phyloP scores from a whole-genome alignment of 1,284 basidiomycete species.

The Fomitopsis pinicola region DNA sequence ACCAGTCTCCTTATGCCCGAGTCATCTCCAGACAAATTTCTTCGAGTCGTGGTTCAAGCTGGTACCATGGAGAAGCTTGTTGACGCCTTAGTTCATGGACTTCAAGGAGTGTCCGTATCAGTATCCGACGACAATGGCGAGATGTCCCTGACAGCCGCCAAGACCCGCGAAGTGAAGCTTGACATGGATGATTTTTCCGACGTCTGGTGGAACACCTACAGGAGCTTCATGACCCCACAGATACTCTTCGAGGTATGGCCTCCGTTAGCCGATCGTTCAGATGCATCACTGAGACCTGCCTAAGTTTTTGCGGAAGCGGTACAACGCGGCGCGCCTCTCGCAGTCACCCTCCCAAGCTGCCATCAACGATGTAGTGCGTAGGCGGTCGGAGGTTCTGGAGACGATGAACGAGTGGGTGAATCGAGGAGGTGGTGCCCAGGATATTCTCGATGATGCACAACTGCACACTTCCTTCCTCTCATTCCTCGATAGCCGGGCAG shows the following conservation, averaged over 20 bases:
- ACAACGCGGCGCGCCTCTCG: slow-evolving; percentile 43
- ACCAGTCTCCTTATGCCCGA: slow-evolving; percentile 54
- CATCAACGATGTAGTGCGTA: slow-evolving; percentile 21
- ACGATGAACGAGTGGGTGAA: slow-evolving; percentile 67
- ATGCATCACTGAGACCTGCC: not conserved
- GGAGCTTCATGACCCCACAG: slow-evolving; percentile 73
- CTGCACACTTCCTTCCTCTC: slow-evolving; percentile 51
- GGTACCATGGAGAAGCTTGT: slow-evolving; percentile 73
- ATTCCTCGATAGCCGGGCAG: slow-evolving; percentile 42
- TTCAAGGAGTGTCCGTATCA: slow-evolving; percentile 72
- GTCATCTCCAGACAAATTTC: slow-evolving; percentile 56
- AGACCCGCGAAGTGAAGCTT: slow-evolving; percentile 63
- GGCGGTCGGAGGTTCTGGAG: slow-evolving; percentile 57
- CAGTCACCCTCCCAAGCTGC: slow-evolving; percentile 19
- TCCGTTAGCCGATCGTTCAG: not conserved
- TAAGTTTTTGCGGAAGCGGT: slow-evolving; percentile 72
- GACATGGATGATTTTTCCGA: slow-evolving; percentile 67
- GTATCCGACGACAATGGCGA: slow-evolving; percentile 82
- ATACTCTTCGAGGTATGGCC: slow-evolving; percentile 75
- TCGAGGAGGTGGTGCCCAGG: slow-evolving; percentile 68
- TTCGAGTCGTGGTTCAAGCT: slow-evolving; percentile 72
- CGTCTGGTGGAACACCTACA: slow-evolving; percentile 77
- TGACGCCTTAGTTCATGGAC: slow-evolving; percentile 68
- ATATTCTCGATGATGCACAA: slow-evolving; percentile 65
- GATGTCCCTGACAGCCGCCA: slow-evolving; percentile 66